These are phyloP conservation scores for Solanum peruvianum DNA, from an alignment of 257 asterid genomes.

Conservation along the genomic window DNA sequence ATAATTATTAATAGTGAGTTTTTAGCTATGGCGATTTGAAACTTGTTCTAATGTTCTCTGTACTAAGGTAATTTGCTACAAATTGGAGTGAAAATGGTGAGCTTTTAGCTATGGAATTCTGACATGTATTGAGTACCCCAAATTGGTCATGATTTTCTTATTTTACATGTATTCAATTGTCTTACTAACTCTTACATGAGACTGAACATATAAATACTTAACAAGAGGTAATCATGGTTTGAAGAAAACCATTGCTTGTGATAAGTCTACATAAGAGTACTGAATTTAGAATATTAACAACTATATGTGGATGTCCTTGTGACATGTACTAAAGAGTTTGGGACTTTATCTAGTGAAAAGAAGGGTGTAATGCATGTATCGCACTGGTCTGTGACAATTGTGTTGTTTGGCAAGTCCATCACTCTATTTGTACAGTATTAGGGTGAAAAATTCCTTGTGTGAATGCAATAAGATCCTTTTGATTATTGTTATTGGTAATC, in stretches of 20 bases:
- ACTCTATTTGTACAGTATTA: not conserved
- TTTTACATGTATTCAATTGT: not conserved
- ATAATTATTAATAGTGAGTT: no score
- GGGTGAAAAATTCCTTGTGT: no score
- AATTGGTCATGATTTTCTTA: not conserved
- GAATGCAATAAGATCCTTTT: no score
- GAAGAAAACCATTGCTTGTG: not conserved
- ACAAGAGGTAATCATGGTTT: not conserved
- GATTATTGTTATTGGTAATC: no score
- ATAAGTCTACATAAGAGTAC: not conserved
- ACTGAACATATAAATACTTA: not conserved
- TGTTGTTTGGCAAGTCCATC: slow-evolving; percentile 71
- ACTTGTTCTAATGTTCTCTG: not conserved
- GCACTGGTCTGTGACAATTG: slow-evolving; percentile 94
- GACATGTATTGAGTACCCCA: not conserved
- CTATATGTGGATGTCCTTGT: not conserved
- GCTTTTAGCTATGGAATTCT: no score
- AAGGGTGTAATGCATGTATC: slow-evolving; percentile 98
- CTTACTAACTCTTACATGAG: not conserved
- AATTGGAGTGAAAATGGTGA: no score
- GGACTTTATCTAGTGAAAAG: not conserved
- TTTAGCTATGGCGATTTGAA: not conserved
- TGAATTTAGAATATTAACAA: not conserved
- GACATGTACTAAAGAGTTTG: not conserved
- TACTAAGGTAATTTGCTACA: not conserved